Base-by-base conservation (phyloP, 2,329 filamentous ascomycete species). In the Leptodontidium sp. region DNA sequence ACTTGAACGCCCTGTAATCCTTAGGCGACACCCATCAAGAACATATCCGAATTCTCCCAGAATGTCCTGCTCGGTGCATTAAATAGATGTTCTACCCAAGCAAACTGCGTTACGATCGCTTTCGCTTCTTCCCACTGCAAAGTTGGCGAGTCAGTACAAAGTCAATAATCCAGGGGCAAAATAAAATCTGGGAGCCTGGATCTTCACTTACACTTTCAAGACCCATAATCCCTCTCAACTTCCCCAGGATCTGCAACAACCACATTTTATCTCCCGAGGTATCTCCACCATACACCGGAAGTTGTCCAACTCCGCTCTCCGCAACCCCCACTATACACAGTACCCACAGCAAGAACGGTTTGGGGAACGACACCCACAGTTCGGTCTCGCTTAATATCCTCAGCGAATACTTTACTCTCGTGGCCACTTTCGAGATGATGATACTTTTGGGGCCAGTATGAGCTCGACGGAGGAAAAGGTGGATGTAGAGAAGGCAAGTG, bases 1-100 rank as follows among this genome's bases (percentile, higher is more conserved):
- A n/a, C n/a, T n/a, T n/a, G n/a, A n/a, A n/a, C n/a, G n/a, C n/a
- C n/a, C n/a, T n/a, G n/a, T n/a, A n/a, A n/a, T n/a, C n/a, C n/a
- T n/a, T n/a, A n/a, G n/a, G n/a, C n/a, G n/a, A n/a, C n/a, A n/a
- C 11, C 35, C 2, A 43, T 11, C 12, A 59, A 12, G 35, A 40
- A 43, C 3, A 8, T 26, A 17, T 40, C 32, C 4, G 40, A 57
- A n/a, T 65, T 21, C 14, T 67, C 49, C 50, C 59, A 67, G 29
- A 67, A 57, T n/a, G 4, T 38, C 21, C 40, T 62, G 21, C 58
- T 57, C 1, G 66, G 62, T 2, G 26, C 38, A 29, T 55, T 21
- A 49, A 63, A 69, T 12, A 69, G 4, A 58, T 69, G 15, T 7
- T 63, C 59, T 17, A 66, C 63, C 67, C 64, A 69, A 17, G 63